Conservation (phyloP, 345 rosid species). For the Salix viminalis region DNA sequence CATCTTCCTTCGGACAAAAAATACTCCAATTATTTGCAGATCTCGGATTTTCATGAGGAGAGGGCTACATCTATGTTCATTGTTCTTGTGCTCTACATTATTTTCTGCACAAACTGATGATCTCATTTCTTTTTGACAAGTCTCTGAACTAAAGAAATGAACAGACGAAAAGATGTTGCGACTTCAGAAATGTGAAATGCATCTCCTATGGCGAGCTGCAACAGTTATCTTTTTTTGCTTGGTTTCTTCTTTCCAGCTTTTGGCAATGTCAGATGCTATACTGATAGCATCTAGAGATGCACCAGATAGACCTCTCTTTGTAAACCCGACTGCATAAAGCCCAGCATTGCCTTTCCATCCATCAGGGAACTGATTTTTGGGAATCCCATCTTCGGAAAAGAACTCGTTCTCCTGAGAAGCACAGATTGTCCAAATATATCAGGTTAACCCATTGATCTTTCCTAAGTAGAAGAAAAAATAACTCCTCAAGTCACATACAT, state of each 20-base stretch:
- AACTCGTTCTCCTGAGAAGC: conserved; percentile 63
- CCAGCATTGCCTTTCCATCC: conserved; percentile 85
- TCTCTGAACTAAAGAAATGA: conserved; percentile 3
- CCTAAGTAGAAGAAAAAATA: not conserved
- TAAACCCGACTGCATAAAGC: conserved; percentile 87
- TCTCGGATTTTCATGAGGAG: conserved; percentile 32
- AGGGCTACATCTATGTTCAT: conserved; percentile 39
- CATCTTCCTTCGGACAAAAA: conserved; percentile 46
- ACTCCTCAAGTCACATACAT: not conserved
- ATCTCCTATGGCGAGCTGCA: conserved; percentile 21
- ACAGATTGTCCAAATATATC: conserved; percentile 7
- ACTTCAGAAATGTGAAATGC: conserved; percentile 23
- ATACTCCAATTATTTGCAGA: conserved; percentile 12
- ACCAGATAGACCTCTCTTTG: conserved; percentile 85
- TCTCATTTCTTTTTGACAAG: conserved; percentile 7
- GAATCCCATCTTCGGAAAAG: conserved; percentile 66
- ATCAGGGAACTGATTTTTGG: conserved; percentile 63
- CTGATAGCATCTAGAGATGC: conserved; percentile 40
- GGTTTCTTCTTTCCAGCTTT: conserved; percentile 30
- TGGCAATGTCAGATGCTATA: conserved; percentile 19
- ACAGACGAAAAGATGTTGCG: not conserved
- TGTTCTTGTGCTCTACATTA: conserved; percentile 16
- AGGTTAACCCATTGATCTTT: conserved; percentile 16
- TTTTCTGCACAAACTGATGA: conserved; percentile 14
- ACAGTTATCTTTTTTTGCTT: conserved; percentile 17